These are phyloP conservation scores for Letharia lupina DNA, from an alignment of 495 filamentous ascomycete species.

Conservation along the genomic window DNA sequence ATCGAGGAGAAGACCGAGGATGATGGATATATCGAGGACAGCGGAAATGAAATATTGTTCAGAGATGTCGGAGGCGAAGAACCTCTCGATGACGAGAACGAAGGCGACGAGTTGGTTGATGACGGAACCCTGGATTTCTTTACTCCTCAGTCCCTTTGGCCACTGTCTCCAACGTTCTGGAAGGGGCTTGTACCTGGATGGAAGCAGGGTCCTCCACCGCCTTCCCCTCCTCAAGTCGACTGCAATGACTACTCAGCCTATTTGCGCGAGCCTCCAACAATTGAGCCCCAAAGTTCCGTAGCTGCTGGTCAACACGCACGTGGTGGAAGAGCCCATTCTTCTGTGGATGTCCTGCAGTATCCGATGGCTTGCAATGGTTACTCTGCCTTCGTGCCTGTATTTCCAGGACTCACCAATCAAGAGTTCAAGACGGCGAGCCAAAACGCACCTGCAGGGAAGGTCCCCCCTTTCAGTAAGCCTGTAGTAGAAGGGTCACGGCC, in stretches of 20 bases:
- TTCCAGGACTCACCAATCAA: background rate
- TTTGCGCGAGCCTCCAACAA: background rate
- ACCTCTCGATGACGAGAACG: background rate
- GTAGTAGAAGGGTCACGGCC: background rate
- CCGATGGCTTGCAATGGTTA: background rate
- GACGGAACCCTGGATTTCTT: background rate
- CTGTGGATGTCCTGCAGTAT: background rate
- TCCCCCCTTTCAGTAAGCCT: background rate
- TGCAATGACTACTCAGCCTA: background rate
- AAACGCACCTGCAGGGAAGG: background rate
- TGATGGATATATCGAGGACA: background rate
- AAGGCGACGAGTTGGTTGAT: background rate
- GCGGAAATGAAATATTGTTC: background rate
- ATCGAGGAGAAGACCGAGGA: background rate
- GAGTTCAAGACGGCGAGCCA: background rate
- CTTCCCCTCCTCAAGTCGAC: background rate
- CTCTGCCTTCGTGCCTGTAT: background rate
- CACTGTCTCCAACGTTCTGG: background rate
- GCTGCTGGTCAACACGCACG: background rate
- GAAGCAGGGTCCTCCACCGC: background rate
- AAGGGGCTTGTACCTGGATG: background rate
- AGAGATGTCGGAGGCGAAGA: background rate
- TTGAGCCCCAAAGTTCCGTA: background rate
- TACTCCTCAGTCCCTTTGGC: background rate
- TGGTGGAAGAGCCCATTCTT: background rate